Percentiles rank a stretch among this genome's conserved stretches.
These are phyloP conservation scores for Verticillium isaacii DNA, from an alignment of 2,329 filamentous ascomycete species.

Conservation along the genomic window DNA sequence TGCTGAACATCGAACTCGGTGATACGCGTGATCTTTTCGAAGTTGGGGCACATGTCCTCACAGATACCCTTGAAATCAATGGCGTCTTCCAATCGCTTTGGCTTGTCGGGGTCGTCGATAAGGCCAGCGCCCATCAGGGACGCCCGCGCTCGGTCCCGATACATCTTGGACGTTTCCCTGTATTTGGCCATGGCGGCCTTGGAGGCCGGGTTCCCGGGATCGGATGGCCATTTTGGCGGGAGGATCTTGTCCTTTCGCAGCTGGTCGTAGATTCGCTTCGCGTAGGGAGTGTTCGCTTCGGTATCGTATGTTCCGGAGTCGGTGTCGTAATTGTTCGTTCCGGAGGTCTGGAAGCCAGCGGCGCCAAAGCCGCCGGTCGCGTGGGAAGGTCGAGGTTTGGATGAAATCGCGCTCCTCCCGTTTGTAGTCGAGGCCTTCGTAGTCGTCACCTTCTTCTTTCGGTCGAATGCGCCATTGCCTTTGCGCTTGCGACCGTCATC, in stretches of 20 bases:
- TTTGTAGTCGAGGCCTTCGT: slow-evolving; percentile 5
- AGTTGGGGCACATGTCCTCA: slow-evolving; percentile 66
- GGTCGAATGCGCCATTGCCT: slow-evolving; percentile 12
- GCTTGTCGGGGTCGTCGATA: slow-evolving; percentile 61
- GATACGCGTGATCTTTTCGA: slow-evolving; percentile 59
- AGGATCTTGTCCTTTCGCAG: slow-evolving; percentile 50
- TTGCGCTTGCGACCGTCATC: slow-evolving; percentile 12
- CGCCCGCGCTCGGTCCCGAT: slow-evolving; percentile 51
- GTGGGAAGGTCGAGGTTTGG: background rate
- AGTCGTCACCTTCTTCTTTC: slow-evolving; percentile 16
- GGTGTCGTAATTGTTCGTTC: slow-evolving; percentile 8
- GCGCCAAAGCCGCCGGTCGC: slow-evolving; percentile 6
- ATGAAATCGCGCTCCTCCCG: background rate
- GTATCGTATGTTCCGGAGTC: slow-evolving; percentile 13
- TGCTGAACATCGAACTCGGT: slow-evolving; percentile 54
- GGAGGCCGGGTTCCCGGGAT: slow-evolving; percentile 47
- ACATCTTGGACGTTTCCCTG: slow-evolving; percentile 50
- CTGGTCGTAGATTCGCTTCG: slow-evolving; percentile 46
- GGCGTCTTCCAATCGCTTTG: slow-evolving; percentile 57
- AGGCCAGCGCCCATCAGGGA: slow-evolving; percentile 55
- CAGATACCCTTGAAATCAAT: slow-evolving; percentile 65
- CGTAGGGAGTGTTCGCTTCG: slow-evolving; percentile 32
- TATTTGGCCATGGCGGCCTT: slow-evolving; percentile 49
- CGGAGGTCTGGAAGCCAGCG: background rate
- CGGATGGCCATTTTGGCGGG: slow-evolving; percentile 50